Conservation (phyloP, 352 stramenopile species). For the Hyaloperonospora arabidopsidis region DNA sequence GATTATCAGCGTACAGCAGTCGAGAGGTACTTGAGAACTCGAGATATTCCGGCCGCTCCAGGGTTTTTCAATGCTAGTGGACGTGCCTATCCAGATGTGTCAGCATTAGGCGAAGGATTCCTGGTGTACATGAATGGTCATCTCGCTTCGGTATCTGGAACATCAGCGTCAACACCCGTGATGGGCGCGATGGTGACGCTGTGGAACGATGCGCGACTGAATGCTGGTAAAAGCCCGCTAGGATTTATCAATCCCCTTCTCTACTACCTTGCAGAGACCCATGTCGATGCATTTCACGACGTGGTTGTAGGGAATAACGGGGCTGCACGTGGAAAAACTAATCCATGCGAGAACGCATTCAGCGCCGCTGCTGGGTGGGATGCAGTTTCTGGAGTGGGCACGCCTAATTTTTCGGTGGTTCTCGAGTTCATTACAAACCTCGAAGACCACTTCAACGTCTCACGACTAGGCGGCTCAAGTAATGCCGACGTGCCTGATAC, state of each 20-base stretch:
- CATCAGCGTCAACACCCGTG: slow-evolving; percentile 80
- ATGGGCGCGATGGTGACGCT: slow-evolving; percentile 82
- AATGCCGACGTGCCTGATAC: slow-evolving; percentile 6
- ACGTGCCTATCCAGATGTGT: slow-evolving; percentile 85
- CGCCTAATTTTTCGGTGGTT: slow-evolving; percentile 74
- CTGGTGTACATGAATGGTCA: slow-evolving; percentile 50
- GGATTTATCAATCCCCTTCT: slow-evolving; percentile 85
- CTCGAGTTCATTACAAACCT: slow-evolving; percentile 42
- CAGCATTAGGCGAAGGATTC: slow-evolving; percentile 66
- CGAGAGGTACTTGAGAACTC: slow-evolving; percentile 47
- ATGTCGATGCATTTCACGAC: slow-evolving; percentile 73
- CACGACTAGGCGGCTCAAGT: slow-evolving; percentile 13
- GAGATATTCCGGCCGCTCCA: slow-evolving; percentile 33
- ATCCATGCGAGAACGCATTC: slow-evolving; percentile 75
- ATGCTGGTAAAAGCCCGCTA: slow-evolving; percentile 66
- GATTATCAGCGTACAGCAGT: slow-evolving; percentile 68
- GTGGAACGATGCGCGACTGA: slow-evolving; percentile 80
- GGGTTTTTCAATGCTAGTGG: slow-evolving; percentile 80
- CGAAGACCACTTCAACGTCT: slow-evolving; percentile 47
- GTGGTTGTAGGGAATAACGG: slow-evolving; percentile 82
- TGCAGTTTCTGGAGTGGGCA: slow-evolving; percentile 77
- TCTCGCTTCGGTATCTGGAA: slow-evolving; percentile 58
- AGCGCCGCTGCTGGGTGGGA: slow-evolving; percentile 82
- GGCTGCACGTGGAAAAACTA: slow-evolving; percentile 30
- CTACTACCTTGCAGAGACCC: slow-evolving; percentile 60